Evolutionary conservation across 139 green algal genomes (phyloP).

Genomic region (Chlorella sp.): DNA sequence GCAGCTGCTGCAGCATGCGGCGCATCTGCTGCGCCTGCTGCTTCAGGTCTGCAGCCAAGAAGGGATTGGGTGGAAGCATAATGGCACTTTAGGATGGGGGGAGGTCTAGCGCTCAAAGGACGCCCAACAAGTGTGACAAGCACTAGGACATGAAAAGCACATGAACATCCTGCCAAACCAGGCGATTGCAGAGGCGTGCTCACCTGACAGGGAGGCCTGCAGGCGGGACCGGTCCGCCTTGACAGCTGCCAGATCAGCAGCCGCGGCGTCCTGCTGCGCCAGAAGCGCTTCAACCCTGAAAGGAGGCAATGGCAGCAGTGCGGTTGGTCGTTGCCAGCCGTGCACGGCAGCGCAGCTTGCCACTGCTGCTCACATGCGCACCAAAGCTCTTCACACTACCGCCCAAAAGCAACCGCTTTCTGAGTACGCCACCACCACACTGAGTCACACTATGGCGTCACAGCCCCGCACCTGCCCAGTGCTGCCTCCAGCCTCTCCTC

Average conservation of each 20-base stretch:
- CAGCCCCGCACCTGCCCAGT: neutral
- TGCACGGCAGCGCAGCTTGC: neutral
- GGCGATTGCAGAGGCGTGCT: no score
- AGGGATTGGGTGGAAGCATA: neutral
- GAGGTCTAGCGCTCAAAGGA: neutral
- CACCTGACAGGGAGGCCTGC: constrained; percentile 4
- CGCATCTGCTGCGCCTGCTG: constrained; percentile 12
- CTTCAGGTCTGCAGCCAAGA: constrained; percentile 22
- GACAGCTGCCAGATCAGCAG: neutral
- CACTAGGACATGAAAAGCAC: no score
- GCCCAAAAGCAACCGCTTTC: neutral
- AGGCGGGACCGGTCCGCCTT: constrained; percentile 7
- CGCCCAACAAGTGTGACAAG: no score
- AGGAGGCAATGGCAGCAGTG: neutral
- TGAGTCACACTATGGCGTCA: neutral
- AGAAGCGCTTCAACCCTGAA: neutral
- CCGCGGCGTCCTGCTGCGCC: constrained; percentile 6
- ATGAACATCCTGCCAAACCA: neutral
- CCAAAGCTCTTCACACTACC: neutral
- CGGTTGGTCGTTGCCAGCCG: neutral
- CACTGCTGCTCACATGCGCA: neutral
- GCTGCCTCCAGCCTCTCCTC: neutral
- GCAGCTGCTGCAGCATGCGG: constrained; percentile 26
- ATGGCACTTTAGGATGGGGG: no score
- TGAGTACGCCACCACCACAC: neutral